Percentiles rank a stretch among this genome's conserved stretches.
Conservation (phyloP, 2,329 filamentous ascomycete species). For the Teratosphaeria pseudoeucalypti region DNA sequence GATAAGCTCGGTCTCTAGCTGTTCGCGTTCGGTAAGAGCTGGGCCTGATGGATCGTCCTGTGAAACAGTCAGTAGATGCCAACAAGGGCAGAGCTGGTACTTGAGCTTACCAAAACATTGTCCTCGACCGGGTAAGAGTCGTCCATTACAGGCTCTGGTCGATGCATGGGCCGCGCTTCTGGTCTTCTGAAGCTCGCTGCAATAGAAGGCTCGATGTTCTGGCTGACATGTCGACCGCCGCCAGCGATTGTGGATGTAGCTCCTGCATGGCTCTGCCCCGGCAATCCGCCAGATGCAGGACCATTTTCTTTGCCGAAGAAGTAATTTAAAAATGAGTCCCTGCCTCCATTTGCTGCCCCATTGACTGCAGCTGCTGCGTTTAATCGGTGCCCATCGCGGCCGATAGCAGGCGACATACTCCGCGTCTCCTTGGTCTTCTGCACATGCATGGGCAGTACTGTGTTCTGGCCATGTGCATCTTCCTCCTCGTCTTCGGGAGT, state of each 20-base stretch:
- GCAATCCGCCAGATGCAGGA: constrained; percentile 26
- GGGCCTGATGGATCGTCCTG: constrained; percentile 37
- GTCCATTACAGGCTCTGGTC: not conserved
- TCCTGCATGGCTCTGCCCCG: constrained; percentile 25
- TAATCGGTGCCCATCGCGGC: constrained; percentile 33
- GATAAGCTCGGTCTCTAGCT: constrained; percentile 95
- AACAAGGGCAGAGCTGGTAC: not conserved
- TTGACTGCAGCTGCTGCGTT: constrained; percentile 18
- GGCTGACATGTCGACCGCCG: constrained; percentile 58
- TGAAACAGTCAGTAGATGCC: constrained; percentile 2
- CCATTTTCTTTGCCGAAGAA: constrained; percentile 94
- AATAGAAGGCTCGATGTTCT: constrained; percentile 69
- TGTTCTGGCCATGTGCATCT: constrained; percentile 30
- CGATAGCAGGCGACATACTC: constrained; percentile 74
- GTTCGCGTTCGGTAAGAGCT: constrained; percentile 86
- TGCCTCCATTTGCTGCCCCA: constrained; percentile 41
- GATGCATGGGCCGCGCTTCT: constrained; percentile 35
- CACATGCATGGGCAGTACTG: constrained; percentile 39
- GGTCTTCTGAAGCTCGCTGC: constrained; percentile 67
- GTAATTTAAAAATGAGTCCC: constrained; percentile 94
- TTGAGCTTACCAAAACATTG: not conserved
- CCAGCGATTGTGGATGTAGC: constrained; percentile 29
- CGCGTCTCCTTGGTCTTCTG: constrained; percentile 46
- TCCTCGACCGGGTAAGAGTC: not conserved
- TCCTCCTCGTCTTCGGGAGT: constrained; percentile 57